Evolutionary conservation across 2,329 filamentous ascomycete species (phyloP).

Genomic region (Elsinoe perseae): DNA sequence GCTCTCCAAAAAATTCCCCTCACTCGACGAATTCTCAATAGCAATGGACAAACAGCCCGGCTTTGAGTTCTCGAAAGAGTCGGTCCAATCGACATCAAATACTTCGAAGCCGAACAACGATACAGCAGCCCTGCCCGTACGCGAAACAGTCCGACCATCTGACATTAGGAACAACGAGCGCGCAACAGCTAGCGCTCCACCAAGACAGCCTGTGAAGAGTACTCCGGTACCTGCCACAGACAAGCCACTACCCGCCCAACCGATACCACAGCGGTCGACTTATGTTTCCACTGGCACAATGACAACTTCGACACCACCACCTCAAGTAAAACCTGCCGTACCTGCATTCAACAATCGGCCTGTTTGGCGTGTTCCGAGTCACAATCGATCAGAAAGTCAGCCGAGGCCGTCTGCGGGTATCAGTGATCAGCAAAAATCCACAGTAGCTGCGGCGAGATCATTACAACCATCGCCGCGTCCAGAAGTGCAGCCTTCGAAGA

Average conservation of each 20-base stretch:
- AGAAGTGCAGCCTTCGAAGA: slow-evolving; percentile 43
- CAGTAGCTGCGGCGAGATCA: slow-evolving; percentile 30
- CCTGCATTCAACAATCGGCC: slow-evolving; percentile 38
- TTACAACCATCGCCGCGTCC: slow-evolving; percentile 35
- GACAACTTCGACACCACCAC: slow-evolving; percentile 53
- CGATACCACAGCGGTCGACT: slow-evolving; percentile 42
- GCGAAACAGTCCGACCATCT: slow-evolving; percentile 10
- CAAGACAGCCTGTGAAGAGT: neutral
- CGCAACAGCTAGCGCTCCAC: slow-evolving; percentile 44
- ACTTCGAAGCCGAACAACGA: slow-evolving; percentile 34
- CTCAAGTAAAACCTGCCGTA: slow-evolving; percentile 28
- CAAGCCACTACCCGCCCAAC: slow-evolving; percentile 32
- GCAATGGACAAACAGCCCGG: slow-evolving; percentile 75
- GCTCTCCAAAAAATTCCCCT: slow-evolving; percentile 76
- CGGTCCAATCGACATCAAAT: neutral
- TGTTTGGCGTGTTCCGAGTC: slow-evolving; percentile 49
- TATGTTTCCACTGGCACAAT: slow-evolving; percentile 72
- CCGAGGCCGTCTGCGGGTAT: slow-evolving; percentile 37
- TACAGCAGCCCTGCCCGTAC: slow-evolving; percentile 36
- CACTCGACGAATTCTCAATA: slow-evolving; percentile 85
- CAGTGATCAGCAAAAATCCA: slow-evolving; percentile 29
- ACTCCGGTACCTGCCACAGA: slow-evolving; percentile 24
- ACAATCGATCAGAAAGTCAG: slow-evolving; percentile 43
- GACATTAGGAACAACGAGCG: slow-evolving; percentile 54
- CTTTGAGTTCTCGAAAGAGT: slow-evolving; percentile 58